Conservation (phyloP, 1,284 basidiomycete genomes). For the Phlebopus sp. region DNA sequence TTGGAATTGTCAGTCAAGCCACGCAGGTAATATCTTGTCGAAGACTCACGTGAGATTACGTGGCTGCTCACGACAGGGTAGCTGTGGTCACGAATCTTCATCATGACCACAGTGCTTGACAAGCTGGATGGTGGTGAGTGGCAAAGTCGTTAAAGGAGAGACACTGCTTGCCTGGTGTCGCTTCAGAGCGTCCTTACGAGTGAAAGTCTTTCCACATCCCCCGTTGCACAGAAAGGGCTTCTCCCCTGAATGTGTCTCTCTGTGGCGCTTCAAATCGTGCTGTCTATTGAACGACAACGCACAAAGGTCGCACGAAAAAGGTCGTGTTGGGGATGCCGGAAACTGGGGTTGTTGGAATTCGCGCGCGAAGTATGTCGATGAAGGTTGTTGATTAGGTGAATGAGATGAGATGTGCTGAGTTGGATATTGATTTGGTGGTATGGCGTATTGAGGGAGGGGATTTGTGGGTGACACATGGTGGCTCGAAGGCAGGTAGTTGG, state of each 20-base stretch:
- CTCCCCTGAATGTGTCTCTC: slow-evolving; percentile 78
- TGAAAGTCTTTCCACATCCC: slow-evolving; percentile 79
- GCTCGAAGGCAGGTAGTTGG: slow-evolving; percentile 27
- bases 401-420: slow-evolving; percentile 20
- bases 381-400: slow-evolving; percentile 15
- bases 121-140: slow-evolving; percentile 43
- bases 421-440: slow-evolving; percentile 28
- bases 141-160: slow-evolving; percentile 4
- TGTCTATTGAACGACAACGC: slow-evolving; percentile 79
- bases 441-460: slow-evolving; percentile 23
- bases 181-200: slow-evolving; percentile 78
- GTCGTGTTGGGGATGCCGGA: slow-evolving; percentile 63
- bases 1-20: slow-evolving; percentile 17
- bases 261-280: slow-evolving; percentile 77
- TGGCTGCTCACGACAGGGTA: slow-evolving; percentile 21
- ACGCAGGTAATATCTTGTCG: slow-evolving; percentile 8
- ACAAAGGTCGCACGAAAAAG: slow-evolving; percentile 75
- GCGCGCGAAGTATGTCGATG: slow-evolving; percentile 30
- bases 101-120: slow-evolving; percentile 75
- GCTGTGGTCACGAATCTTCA: slow-evolving; percentile 43
- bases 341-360: slow-evolving; percentile 43
- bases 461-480: slow-evolving; percentile 15
- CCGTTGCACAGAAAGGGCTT: slow-evolving; percentile 79
- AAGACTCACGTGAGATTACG: slow-evolving; percentile 16
- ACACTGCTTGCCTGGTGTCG: slow-evolving; percentile 62